Evolutionary conservation across 306 rosid species (phyloP), one percentile per base, ranked within the genome.

Genomic region (Senna siamea): DNA sequence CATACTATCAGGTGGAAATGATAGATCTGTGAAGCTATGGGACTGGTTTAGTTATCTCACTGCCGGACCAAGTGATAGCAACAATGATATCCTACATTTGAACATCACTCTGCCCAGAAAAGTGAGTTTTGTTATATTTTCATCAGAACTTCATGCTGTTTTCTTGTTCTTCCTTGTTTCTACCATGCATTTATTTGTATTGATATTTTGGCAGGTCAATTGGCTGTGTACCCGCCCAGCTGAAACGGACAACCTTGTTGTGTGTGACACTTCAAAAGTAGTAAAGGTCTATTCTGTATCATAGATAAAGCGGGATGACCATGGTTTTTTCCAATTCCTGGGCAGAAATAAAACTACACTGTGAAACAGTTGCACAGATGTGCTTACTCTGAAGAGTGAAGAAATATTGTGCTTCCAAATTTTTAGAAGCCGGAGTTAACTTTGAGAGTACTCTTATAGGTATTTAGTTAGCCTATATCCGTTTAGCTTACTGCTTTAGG

Each of bases 1-100:
- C 83, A 76, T 93, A 81, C 67, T 93, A 72, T 93, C 97, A 5
- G 96, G 98, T 14, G 98, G 96, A 73, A 88, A 93, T 38, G 98
- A 91, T 72, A 89, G 83, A 77, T 79, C 79, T 43, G 89, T 91
- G 81, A 93, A 93, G 85, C 77, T 93, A 30, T 93, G 97, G 98
- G 87, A 91, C 78, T 91, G 94, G 93, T 78, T 87, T 19, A 68
- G 78, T 44, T 73, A 75, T 84, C 64, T 66, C 52, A 82, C 86
- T 59, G 76, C 26, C 9, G 87, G 78, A 41, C 50, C 58, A 74
- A 80, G 80, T 60, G 69, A 78, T 5, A 26, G 40, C 46, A 57
- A 58, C 73, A 58, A 18, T 11, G 51, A 73, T 80, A n/a, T 80
- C 60, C 70, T 80, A 48, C 69, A 70, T 75, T 46, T 78, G 82